Conservation (phyloP, 306 rosid genomes). For the Cicer arietinum region DNA sequence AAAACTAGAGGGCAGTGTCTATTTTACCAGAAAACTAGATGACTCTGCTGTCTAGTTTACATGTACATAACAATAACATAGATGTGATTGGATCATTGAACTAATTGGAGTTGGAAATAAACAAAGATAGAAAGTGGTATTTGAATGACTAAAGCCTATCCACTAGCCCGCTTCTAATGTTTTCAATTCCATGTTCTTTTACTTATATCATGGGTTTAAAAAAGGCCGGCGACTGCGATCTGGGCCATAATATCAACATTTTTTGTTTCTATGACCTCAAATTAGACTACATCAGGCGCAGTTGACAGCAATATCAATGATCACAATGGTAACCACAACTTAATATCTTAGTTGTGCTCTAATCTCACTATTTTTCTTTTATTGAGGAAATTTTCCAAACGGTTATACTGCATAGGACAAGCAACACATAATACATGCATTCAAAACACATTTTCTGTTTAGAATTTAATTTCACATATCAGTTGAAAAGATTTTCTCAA, state of each 20-base stretch:
- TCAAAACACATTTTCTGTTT: neutral
- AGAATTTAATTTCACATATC: neutral
- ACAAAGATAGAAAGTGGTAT: neutral
- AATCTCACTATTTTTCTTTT: neutral
- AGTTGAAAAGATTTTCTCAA: neutral
- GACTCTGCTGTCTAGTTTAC: conserved; percentile 7
- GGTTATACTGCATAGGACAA: neutral
- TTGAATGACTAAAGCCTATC: neutral
- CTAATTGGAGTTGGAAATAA: neutral
- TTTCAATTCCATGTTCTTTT: neutral
- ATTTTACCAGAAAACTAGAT: neutral
- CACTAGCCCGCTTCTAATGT: neutral
- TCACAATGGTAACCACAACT: neutral
- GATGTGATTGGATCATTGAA: neutral
- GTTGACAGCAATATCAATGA: neutral
- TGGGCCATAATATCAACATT: neutral
- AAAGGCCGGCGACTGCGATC: neutral
- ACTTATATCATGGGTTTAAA: neutral
- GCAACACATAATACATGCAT: conserved; percentile 5
- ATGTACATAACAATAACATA: neutral
- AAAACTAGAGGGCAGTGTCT: neutral
- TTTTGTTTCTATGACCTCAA: neutral
- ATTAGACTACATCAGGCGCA: neutral
- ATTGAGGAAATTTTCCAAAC: neutral
- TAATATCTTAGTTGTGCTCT: neutral